A percentile compares a stretch with the other conserved stretches of the same genome.
Conservation (phyloP, 169 alveolate genomes). For the Cryptosporidium ryanae region DNA sequence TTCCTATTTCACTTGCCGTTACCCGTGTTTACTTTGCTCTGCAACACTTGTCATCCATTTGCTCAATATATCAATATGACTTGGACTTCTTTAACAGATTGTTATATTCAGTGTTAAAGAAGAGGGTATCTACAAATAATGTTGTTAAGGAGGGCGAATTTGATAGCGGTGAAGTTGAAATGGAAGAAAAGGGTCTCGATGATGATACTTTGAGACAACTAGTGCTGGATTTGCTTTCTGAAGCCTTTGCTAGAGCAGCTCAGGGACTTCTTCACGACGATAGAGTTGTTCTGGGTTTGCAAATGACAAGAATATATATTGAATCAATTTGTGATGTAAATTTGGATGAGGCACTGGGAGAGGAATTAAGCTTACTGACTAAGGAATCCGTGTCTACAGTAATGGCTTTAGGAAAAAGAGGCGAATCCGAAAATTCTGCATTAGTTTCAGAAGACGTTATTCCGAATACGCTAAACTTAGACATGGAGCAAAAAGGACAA, state of each 20-base stretch:
- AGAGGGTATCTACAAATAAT: background rate
- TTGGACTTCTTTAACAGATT: conserved; percentile 92
- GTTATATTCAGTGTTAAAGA: conserved; percentile 81
- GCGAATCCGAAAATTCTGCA: background rate
- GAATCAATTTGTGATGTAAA: conserved; percentile 27
- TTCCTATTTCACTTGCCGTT: conserved; percentile 89
- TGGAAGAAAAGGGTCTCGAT: conserved; percentile 8
- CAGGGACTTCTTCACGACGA: conserved; percentile 74
- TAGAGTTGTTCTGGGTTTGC: conserved; percentile 69
- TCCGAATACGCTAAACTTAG: conserved; percentile 21
- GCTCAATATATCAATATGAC: conserved; percentile 93
- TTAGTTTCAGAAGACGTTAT: background rate
- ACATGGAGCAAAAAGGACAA: conserved; percentile 25
- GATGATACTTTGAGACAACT: background rate
- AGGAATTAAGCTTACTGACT: conserved; percentile 22
- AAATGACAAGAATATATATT: conserved; percentile 27
- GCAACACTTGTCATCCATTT: conserved; percentile 88
- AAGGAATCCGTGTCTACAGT: conserved; percentile 19
- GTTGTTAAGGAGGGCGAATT: background rate
- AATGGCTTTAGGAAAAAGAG: background rate
- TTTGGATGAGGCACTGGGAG: conserved; percentile 18
- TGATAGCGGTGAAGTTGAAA: background rate
- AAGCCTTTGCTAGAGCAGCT: conserved; percentile 41
- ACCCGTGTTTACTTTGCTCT: conserved; percentile 88
- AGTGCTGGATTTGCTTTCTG: conserved; percentile 7